These are phyloP conservation scores for Acer campestre DNA, from an alignment of 345 rosid species.

Conservation along the genomic window DNA sequence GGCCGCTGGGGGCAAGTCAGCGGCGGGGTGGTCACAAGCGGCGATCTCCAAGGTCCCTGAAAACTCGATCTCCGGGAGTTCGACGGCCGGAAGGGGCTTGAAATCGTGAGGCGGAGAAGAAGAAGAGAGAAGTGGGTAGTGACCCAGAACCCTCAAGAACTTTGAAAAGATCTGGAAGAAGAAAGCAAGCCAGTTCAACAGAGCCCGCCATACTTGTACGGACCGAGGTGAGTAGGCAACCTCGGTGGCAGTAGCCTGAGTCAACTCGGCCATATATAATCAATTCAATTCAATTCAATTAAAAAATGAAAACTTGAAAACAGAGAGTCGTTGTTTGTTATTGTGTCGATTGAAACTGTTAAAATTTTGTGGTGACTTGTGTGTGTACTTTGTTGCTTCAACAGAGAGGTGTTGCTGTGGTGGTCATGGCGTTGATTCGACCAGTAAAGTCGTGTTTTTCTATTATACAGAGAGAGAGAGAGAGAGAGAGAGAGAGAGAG, in stretches of 20 bases:
- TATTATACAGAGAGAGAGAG: not conserved
- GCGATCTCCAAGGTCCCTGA: conserved; percentile 55
- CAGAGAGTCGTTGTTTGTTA: not conserved
- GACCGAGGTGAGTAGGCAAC: conserved; percentile 70
- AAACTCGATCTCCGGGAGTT: conserved; percentile 57
- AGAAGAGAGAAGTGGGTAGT: conserved; percentile 62
- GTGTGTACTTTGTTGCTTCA: not conserved
- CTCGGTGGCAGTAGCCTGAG: conserved; percentile 57
- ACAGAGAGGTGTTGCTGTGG: conserved; percentile 9
- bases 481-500: not conserved
- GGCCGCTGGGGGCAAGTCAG: not conserved
- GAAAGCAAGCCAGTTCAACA: conserved; percentile 80
- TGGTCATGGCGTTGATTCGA: conserved; percentile 20
- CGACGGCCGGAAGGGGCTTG: conserved; percentile 73
- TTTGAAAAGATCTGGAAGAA: conserved; percentile 80
- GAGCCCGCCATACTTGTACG: conserved; percentile 60
- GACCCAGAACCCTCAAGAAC: conserved; percentile 71
- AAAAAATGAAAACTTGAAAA: not conserved
- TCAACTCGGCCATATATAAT: conserved; percentile 80
- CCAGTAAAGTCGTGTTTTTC: conserved; percentile 8
- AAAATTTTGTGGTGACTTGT: not conserved
- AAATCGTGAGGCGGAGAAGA: conserved; percentile 56
- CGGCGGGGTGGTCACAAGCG: conserved; percentile 26
- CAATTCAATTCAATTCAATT: not conserved
- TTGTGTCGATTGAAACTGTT: not conserved